Evolutionary conservation across 2,329 filamentous ascomycete species (phyloP).

Genomic region (Aspergillus sp.): DNA sequence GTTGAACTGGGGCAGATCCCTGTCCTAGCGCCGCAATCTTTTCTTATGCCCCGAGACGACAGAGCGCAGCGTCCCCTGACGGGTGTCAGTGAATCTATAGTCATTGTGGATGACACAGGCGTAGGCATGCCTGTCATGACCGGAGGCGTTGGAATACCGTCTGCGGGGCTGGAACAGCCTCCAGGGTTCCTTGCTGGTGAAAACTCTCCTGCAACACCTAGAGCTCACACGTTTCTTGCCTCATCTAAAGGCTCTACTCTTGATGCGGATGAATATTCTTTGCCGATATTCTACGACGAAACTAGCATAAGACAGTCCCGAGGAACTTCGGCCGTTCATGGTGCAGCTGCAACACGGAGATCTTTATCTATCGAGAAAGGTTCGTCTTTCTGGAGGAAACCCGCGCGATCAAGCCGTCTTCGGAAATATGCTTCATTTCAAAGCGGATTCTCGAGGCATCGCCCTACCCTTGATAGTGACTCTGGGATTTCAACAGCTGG

Average conservation of each 20-base stretch:
- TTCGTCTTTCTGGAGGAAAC: slow-evolving; percentile 30
- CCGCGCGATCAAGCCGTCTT: slow-evolving; percentile 40
- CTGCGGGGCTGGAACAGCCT: slow-evolving; percentile 19
- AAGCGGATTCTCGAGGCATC: slow-evolving; percentile 44
- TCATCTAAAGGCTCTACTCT: slow-evolving; percentile 29
- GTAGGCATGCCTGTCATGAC: slow-evolving; percentile 45
- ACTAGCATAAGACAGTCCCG: slow-evolving; percentile 17
- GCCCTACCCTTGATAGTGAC: slow-evolving; percentile 32
- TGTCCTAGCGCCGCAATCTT: neutral
- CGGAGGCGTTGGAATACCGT: slow-evolving; percentile 35
- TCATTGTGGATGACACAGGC: slow-evolving; percentile 75
- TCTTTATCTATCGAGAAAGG: slow-evolving; percentile 35
- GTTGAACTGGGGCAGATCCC: neutral
- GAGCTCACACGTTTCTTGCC: slow-evolving; percentile 22
- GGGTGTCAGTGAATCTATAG: slow-evolving; percentile 82
- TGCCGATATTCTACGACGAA: slow-evolving; percentile 37
- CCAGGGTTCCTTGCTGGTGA: slow-evolving; percentile 24
- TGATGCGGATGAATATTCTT: slow-evolving; percentile 32
- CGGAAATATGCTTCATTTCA: slow-evolving; percentile 53
- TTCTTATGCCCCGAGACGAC: slow-evolving; percentile 23
- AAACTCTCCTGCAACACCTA: slow-evolving; percentile 18
- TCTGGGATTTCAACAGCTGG: slow-evolving; percentile 23
- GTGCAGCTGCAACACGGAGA: slow-evolving; percentile 26
- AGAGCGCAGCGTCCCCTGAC: slow-evolving; percentile 64
- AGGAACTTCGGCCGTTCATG: slow-evolving; percentile 22